phyloP scores from a whole-genome alignment of 2,329 filamentous ascomycete genomes.

The Podosphaera fusca region DNA sequence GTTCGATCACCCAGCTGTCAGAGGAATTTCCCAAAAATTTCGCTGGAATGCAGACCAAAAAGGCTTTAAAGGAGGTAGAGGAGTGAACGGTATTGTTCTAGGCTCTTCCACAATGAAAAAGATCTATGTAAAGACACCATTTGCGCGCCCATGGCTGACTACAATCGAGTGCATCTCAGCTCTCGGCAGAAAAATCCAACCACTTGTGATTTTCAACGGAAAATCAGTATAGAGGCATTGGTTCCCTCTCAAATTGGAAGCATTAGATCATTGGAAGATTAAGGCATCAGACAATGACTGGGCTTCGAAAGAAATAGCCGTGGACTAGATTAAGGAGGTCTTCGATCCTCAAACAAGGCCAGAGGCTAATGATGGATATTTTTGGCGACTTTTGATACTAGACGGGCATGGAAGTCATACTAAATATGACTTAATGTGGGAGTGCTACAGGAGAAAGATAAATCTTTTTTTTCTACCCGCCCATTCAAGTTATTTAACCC shows the following conservation, averaged over 20 bases:
- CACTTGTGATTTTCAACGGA: too few relatives aligned
- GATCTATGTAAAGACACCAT: background rate
- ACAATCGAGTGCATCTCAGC: background rate
- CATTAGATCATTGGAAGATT: too few relatives aligned
- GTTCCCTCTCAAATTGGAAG: too few relatives aligned
- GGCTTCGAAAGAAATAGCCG: background rate
- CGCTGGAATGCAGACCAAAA: too few relatives aligned
- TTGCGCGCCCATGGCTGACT: background rate
- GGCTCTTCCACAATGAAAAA: background rate
- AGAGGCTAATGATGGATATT: background rate
- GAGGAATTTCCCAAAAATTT: too few relatives aligned
- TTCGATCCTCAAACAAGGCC: background rate
- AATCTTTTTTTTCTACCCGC: background rate
- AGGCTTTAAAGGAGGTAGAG: background rate
- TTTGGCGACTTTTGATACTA: background rate
- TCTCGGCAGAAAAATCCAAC: background rate
- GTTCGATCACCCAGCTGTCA: too few relatives aligned
- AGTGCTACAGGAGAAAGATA: background rate
- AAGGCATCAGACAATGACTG: background rate
- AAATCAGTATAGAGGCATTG: too few relatives aligned
- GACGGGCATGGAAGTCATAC: background rate
- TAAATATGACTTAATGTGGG: background rate
- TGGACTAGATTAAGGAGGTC: background rate
- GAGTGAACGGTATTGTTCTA: background rate
- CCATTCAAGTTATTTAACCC: background rate